Evolutionary conservation across 2,329 filamentous ascomycete genomes (phyloP).

Genomic region (Orbilia oligospora): DNA sequence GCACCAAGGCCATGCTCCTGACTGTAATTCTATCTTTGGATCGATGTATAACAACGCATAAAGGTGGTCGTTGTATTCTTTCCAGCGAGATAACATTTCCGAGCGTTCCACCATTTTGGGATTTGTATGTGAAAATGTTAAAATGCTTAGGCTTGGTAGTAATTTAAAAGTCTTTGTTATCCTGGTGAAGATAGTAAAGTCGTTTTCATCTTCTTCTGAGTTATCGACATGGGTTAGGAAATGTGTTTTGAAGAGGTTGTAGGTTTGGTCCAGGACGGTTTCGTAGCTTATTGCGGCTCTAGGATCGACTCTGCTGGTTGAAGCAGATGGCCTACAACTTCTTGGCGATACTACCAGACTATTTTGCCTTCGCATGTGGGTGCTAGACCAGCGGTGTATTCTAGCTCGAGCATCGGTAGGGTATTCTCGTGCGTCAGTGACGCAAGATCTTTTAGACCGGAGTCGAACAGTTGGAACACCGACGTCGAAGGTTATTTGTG

Average conservation of each 20-base stretch:
- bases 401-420: constrained; percentile 18
- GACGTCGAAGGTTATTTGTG: constrained; percentile 49
- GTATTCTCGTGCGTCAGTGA: constrained; percentile 37
- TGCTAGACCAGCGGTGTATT: constrained; percentile 41
- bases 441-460: constrained; percentile 34
- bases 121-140: constrained; percentile 52
- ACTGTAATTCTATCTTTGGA: constrained; percentile 42
- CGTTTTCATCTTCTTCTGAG: constrained; percentile 17
- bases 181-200: constrained; percentile 28
- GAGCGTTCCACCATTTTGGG: constrained; percentile 33
- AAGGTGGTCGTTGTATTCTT: constrained; percentile 49
- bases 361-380: constrained; percentile 36
- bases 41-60: constrained; percentile 51
- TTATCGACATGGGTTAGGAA: constrained; percentile 7
- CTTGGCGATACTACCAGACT: constrained; percentile 5
- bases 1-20: constrained; percentile 43
- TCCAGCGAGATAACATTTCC: constrained; percentile 38
- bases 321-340: background rate
- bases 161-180: constrained; percentile 36
- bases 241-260: constrained; percentile 39
- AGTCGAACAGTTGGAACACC: constrained; percentile 36
- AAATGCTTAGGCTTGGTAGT: constrained; percentile 23
- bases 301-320: background rate
- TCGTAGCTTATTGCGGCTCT: constrained; percentile 19
- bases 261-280: constrained; percentile 17